Evolutionary conservation across 345 rosid species (phyloP).

Genomic region (Turritis glabra): DNA sequence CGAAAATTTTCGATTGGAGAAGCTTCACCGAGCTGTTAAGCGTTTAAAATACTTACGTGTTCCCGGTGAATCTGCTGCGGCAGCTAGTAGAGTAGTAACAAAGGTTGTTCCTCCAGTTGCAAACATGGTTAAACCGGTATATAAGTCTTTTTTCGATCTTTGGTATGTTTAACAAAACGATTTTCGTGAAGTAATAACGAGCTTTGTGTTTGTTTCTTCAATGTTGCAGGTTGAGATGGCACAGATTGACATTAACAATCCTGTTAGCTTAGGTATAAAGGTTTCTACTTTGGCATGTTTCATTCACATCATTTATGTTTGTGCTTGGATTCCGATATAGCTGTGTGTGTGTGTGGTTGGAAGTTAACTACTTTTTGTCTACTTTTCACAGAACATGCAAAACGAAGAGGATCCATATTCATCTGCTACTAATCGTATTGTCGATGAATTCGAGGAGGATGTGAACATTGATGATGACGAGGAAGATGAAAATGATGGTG

Average conservation of each 20-base stretch:
- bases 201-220: neutral
- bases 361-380: neutral
- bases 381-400: slow-evolving; percentile 38
- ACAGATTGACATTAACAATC: slow-evolving; percentile 41
- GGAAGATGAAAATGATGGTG: slow-evolving; percentile 35
- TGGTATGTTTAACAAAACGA: no score
- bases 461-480: slow-evolving; percentile 47
- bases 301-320: neutral
- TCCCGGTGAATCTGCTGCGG: slow-evolving; percentile 54
- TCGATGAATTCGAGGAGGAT: slow-evolving; percentile 50
- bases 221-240: slow-evolving; percentile 48
- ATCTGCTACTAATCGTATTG: slow-evolving; percentile 24
- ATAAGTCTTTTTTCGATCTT: slow-evolving; percentile 15
- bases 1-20: slow-evolving; percentile 59
- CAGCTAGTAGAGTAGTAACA: slow-evolving; percentile 42
- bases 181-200: neutral
- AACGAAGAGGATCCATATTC: slow-evolving; percentile 33
- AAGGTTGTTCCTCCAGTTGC: slow-evolving; percentile 38
- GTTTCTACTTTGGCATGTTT: neutral
- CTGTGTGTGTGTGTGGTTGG: neutral
- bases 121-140: slow-evolving; percentile 36
- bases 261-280: slow-evolving; percentile 44
- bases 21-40: slow-evolving; percentile 69
- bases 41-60: slow-evolving; percentile 56
- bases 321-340: neutral